Percentiles rank a stretch among this genome's conserved stretches.
Conservation (phyloP, 768 basidiomycete genomes). For the Scleroderma bovista region DNA sequence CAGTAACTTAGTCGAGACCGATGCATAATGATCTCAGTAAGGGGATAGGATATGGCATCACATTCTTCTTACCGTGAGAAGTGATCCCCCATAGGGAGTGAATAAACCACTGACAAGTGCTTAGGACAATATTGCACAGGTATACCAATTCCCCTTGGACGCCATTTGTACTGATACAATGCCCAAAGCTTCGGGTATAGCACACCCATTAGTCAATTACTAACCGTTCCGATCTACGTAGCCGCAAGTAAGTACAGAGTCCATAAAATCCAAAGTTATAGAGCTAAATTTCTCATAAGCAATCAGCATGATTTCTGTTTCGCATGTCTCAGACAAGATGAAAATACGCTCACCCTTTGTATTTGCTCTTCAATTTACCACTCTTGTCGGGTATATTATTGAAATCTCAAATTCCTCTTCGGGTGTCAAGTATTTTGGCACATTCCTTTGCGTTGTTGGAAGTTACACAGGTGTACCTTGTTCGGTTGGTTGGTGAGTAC, state of each 20-base stretch:
- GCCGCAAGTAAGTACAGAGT: slow-evolving; percentile 44
- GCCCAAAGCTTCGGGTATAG: slow-evolving; percentile 48
- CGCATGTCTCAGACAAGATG: slow-evolving; percentile 53
- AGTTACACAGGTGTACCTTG: slow-evolving; percentile 57
- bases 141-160: background rate
- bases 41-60: slow-evolving; percentile 57
- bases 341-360: slow-evolving; percentile 56
- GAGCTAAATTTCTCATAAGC: background rate
- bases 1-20: slow-evolving; percentile 23
- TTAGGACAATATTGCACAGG: background rate
- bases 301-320: slow-evolving; percentile 48
- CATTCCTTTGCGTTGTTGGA: slow-evolving; percentile 64
- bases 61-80: slow-evolving; percentile 64
- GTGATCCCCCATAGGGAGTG: background rate
- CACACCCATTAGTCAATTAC: slow-evolving; percentile 51
- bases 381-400: slow-evolving; percentile 55
- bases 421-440: slow-evolving; percentile 68
- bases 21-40: background rate
- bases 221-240: slow-evolving; percentile 61
- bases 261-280: no score
- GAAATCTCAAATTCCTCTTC: slow-evolving; percentile 49
- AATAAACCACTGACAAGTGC: background rate
- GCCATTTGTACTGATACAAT: slow-evolving; percentile 1
- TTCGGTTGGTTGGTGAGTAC: slow-evolving; percentile 50
- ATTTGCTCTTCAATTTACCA: slow-evolving; percentile 42